phyloP scores from a whole-genome alignment of 306 rosid genomes.

The Pyrus pyrifolia region DNA sequence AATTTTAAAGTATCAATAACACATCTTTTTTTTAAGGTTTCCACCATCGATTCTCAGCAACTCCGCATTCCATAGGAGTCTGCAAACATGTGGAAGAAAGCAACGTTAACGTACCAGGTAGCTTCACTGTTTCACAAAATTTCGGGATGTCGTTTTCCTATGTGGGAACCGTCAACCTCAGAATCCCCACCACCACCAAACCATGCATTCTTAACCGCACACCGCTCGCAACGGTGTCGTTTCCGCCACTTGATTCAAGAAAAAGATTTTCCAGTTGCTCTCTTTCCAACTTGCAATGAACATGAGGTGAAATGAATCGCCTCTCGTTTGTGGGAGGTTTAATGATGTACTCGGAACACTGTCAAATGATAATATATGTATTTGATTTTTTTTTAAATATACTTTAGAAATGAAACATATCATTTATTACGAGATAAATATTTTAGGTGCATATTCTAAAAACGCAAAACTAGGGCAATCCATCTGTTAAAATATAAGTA shows the following conservation, averaged over 20 bases:
- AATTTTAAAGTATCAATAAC: no score
- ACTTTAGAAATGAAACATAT: no score
- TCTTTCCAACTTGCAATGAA: not conserved
- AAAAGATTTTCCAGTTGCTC: not conserved
- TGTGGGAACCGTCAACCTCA: not conserved
- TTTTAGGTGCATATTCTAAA: no score
- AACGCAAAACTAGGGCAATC: no score
- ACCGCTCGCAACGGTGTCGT: not conserved
- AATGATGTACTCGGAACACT: no score
- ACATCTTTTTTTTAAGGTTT: not conserved
- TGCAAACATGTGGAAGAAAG: not conserved
- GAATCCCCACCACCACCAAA: not conserved
- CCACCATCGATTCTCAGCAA: not conserved
- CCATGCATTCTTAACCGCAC: not conserved
- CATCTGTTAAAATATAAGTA: no score
- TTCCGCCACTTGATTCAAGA: not conserved
- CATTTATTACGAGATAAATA: no score
- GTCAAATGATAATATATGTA: no score
- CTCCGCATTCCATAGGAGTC: not conserved
- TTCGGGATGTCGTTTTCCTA: not conserved
- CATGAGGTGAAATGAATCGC: not conserved
- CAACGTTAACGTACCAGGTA: not conserved
- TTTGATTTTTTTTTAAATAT: no score
- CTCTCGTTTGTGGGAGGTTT: no score
- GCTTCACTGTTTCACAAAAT: not conserved